Base-by-base conservation (phyloP, 164 flowering plant species). In the Sedum album region DNA sequence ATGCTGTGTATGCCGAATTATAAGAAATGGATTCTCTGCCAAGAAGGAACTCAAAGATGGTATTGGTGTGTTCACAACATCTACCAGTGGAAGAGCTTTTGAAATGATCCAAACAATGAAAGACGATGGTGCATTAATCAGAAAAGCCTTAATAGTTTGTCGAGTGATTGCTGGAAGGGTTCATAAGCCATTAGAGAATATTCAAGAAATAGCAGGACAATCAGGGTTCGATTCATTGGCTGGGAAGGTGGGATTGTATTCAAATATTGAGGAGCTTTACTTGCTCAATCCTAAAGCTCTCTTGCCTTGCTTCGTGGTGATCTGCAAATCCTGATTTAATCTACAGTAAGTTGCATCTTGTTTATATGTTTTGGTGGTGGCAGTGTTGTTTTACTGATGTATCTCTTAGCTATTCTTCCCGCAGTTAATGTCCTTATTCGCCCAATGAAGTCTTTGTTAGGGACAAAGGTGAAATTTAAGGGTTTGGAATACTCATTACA, bases 291-390 rank as follows among this genome's bases (percentile, higher is more conserved):
- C 87, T n/a, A 84, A 74, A 79, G 98, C 97, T 76, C 86, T 93
- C 5, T 88, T 93, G 68, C 97, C 97, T 68, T 93, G 98, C 71
- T 93, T 93, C 79, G 97, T 93, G 73, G 92, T 91, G 25, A 82
- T 89, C 21, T 91, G 88, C 83, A 89, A 86, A 76, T 73, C 88
- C 25, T 89, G 80, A 84, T 60, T 69, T 3, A 71, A 39, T 44
- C 35, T 33, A 33, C 33, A 3, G 62, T 28, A 28, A 57, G 62
- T 57, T 57, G 51, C 46, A 66, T 57, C 57, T 31, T 69, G 68
- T 63, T 71, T 67, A 72, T 75, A 57, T 39, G 67, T 28, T 14
- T 28, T 14, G 39, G 42, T 23, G 31, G 61, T 67, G 60, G 23
- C 62, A 23, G 20, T 39, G 68, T 57, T 20, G 46, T 28, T 48